Conservation (phyloP, 2,329 filamentous ascomycete species). For the Cytospora chrysosperma region DNA sequence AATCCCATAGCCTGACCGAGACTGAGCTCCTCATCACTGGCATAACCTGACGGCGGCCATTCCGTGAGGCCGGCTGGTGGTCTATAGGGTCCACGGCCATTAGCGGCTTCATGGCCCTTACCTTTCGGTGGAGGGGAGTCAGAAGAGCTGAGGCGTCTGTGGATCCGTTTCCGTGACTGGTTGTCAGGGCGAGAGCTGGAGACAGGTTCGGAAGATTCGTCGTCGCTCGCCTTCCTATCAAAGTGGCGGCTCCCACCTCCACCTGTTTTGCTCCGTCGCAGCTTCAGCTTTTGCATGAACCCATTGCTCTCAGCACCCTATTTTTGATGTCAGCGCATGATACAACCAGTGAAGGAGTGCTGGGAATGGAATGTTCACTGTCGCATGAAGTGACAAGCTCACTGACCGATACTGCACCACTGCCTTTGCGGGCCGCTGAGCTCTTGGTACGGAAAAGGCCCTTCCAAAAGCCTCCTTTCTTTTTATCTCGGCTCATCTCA, state of each 20-base stretch:
- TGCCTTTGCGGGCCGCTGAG: neutral
- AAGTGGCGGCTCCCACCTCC: constrained; percentile 8
- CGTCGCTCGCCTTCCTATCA: neutral
- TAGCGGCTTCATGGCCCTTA: constrained; percentile 38
- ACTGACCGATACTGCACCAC: constrained; percentile 6
- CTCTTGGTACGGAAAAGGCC: constrained; percentile 18
- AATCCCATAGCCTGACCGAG: constrained; percentile 56
- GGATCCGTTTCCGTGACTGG: constrained; percentile 19
- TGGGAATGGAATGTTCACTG: neutral
- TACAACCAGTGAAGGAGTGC: neutral
- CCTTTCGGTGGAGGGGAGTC: constrained; percentile 34
- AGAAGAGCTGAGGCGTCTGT: constrained; percentile 14
- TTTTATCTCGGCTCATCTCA: constrained; percentile 24
- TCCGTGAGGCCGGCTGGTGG: constrained; percentile 41
- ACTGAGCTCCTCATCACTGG: constrained; percentile 49
- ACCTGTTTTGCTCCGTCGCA: constrained; percentile 18
- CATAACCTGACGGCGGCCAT: constrained; percentile 58
- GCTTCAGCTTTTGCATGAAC: neutral
- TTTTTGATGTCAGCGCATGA: constrained; percentile 3
- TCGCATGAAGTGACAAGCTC: neutral
- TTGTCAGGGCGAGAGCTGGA: neutral
- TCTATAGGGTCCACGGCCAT: constrained; percentile 32
- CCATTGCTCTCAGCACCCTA: constrained; percentile 13
- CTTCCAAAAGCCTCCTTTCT: constrained; percentile 23
- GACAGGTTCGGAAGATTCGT: constrained; percentile 5